Conservation (phyloP, 2,329 filamentous ascomycete species). For the Stachybotrys chlorohalonatus region DNA sequence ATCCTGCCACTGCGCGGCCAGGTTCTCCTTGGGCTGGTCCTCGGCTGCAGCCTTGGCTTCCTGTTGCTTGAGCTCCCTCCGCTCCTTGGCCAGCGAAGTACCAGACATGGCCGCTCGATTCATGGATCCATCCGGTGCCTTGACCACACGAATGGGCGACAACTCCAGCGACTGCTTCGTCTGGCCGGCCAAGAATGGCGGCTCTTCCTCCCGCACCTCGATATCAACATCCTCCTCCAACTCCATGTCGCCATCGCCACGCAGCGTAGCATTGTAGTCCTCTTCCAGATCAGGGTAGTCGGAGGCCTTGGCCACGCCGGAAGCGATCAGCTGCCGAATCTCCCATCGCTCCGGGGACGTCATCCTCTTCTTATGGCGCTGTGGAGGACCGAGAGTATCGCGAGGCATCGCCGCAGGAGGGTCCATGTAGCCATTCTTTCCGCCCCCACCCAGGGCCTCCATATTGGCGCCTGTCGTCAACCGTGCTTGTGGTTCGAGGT, state of each 20-base stretch:
- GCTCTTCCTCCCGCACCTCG: constrained; percentile 91
- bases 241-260: constrained; percentile 79
- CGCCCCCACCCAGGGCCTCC: constrained; percentile 63
- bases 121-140: constrained; percentile 95
- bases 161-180: constrained; percentile 94
- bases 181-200: constrained; percentile 89
- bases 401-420: constrained; percentile 22
- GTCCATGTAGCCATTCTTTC: constrained; percentile 47
- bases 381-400: constrained; percentile 32
- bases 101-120: constrained; percentile 95
- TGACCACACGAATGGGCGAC: constrained; percentile 91
- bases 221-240: constrained; percentile 96
- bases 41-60: constrained; percentile 70
- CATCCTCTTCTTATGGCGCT: constrained; percentile 76
- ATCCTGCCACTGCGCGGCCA: constrained; percentile 91
- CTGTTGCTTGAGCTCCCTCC: constrained; percentile 79
- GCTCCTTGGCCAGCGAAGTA: constrained; percentile 78
- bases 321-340: constrained; percentile 91
- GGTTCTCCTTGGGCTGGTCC: constrained; percentile 70
- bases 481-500: constrained; percentile 67
- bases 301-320: constrained; percentile 82
- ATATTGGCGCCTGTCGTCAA: constrained; percentile 88
- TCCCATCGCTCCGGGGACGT: constrained; percentile 97
- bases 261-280: constrained; percentile 81
- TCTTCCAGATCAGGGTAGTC: constrained; percentile 94